Evolutionary conservation across 2,329 filamentous ascomycete species (phyloP), one percentile per base, ranked within the genome.

Genomic region (Xylariaceae sp.): DNA sequence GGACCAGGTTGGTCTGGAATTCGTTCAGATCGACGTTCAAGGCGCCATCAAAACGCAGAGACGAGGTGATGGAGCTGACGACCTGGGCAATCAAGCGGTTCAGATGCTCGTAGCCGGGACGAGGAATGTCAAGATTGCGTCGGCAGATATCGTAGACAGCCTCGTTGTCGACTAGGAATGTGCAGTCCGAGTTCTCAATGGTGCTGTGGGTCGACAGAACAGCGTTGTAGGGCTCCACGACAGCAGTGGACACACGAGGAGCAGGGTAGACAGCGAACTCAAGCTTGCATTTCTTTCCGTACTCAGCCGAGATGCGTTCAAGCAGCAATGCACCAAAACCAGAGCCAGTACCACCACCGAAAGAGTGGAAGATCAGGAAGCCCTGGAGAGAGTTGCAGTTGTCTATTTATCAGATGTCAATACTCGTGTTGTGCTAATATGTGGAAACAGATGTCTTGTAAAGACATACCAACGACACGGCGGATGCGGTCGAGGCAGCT

Each of bases 121-220:
- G 82, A 54, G 82, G 76, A 52, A 88, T 83, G 62, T 86, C 85
- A 53, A 88, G 73, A 72, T 83, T 87, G 63, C 83, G 82, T 58
- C 81, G 80, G 79, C 84, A 88, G 65, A 88, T 87, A 59, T 87
- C 84, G 72, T 87, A 87, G 61, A 88, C 83, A 60, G 84, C 84
- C 71, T 87, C 84, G 68, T 88, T 88, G 63, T 87, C 84, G 58
- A 88, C 84, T 43, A 87, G 73, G 76, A 88, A 87, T n/a, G 84
- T 86, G 68, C 84, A 87, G 74, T 88, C 84, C n/a, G 85, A 82
- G 75, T 87, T 85, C 76, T 87, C 84, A 54, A 87, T 86, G 52
- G 84, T 87, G 76, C 82, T 87, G 75, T 87, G 84, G 49, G 84
- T 87, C 41, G 84, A 86, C 55, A 88, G 75, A 51, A 87, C 83